Conservation (phyloP, 768 basidiomycete species). For the Trametes elegans region DNA sequence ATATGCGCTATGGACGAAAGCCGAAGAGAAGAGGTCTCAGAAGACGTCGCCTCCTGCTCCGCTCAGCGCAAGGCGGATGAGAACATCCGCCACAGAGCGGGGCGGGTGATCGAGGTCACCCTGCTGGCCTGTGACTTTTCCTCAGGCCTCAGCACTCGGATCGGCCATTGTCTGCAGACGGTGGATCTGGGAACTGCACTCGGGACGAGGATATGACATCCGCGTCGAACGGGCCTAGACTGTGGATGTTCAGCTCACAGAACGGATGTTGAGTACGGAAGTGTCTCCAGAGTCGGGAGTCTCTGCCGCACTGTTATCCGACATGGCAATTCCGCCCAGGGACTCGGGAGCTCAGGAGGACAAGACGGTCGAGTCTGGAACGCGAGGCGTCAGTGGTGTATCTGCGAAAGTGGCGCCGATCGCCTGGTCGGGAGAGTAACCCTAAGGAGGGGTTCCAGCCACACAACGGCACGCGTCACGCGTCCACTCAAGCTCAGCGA, state of each 20-base stretch:
- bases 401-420: not conserved
- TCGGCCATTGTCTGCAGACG: not conserved
- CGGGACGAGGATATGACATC: too few relatives aligned
- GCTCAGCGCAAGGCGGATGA: constrained; percentile 7
- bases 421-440: not conserved
- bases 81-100: constrained; percentile 2
- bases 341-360: too few relatives aligned
- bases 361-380: not conserved
- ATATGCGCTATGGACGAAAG: not conserved
- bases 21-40: not conserved
- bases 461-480: constrained; percentile 3
- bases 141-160: too few relatives aligned
- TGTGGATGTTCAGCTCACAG: too few relatives aligned
- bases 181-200: not conserved
- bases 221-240: too few relatives aligned
- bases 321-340: not conserved
- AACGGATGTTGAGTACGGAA: too few relatives aligned
- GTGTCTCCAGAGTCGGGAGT: too few relatives aligned
- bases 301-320: too few relatives aligned
- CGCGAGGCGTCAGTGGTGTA: not conserved
- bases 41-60: not conserved
- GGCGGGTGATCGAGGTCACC: not conserved
- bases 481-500: not conserved
- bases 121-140: too few relatives aligned
- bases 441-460: constrained; percentile 1